Evolutionary conservation across 805 yeast genomes (phyloP).

Genomic region (Wickerhamiella cacticola): DNA sequence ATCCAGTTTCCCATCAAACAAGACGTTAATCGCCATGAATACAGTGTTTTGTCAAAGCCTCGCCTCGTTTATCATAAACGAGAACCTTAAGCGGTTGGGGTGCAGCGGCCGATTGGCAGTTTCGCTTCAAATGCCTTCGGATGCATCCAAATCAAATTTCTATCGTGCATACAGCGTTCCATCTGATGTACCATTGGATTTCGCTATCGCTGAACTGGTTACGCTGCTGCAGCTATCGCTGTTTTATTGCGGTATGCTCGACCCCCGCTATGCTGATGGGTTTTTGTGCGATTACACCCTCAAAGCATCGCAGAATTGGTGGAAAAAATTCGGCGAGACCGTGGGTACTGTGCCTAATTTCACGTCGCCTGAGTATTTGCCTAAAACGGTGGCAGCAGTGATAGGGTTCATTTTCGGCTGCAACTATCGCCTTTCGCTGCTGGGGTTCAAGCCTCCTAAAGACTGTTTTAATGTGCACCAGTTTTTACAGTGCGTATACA

Average conservation of each 20-base stretch:
- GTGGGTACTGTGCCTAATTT: constrained; percentile 21
- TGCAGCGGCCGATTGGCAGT: constrained; percentile 82
- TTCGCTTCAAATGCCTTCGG: constrained; percentile 53
- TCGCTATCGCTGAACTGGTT: constrained; percentile 64
- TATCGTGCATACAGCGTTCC: constrained; percentile 53
- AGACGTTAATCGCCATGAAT: constrained; percentile 60
- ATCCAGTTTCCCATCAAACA: constrained; percentile 63
- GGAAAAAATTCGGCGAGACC: constrained; percentile 53
- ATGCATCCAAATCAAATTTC: constrained; percentile 72
- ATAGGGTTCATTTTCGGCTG: constrained; percentile 65
- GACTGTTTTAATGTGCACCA: constrained; percentile 73
- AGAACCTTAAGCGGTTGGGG: constrained; percentile 59
- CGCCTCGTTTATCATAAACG: constrained; percentile 55
- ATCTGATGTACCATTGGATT: constrained; percentile 39
- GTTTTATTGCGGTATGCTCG: constrained; percentile 63
- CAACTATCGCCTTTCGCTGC: constrained; percentile 47
- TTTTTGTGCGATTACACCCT: constrained; percentile 68
- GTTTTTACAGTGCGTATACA: constrained; percentile 54
- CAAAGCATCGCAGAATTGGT: constrained; percentile 63
- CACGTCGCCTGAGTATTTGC: not conserved
- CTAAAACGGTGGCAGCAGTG: constrained; percentile 56
- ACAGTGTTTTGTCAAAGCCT: constrained; percentile 33
- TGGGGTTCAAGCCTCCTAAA: constrained; percentile 50
- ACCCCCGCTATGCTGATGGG: constrained; percentile 68
- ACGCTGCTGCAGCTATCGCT: constrained; percentile 62